phyloP scores from a whole-genome alignment of 345 rosid genomes.

The Citrus sinensis region DNA sequence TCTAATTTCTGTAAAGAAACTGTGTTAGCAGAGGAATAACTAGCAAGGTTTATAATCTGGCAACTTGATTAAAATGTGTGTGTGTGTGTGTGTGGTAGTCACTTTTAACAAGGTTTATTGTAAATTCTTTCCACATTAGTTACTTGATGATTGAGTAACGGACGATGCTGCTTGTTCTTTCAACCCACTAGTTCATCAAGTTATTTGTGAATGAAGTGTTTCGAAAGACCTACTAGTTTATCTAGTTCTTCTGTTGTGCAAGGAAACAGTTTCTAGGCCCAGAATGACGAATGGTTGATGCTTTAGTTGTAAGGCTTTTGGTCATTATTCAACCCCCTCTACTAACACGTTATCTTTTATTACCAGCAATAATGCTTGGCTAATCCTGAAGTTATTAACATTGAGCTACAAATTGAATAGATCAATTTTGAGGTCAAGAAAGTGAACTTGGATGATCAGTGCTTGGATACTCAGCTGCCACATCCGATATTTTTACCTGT shows the following conservation, averaged over 20 bases:
- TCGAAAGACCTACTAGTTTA: neutral
- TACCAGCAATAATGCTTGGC: neutral
- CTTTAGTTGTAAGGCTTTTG: neutral
- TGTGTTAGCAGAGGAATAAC: neutral
- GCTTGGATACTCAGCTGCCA: neutral
- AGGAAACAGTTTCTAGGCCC: neutral
- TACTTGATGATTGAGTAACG: neutral
- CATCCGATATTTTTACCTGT: neutral
- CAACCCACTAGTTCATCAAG: neutral
- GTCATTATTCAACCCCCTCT: neutral
- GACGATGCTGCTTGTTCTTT: neutral
- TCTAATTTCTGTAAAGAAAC: neutral
- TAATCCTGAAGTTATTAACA: neutral
- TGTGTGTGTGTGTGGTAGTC: neutral
- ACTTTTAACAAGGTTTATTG: neutral
- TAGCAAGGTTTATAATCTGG: neutral
- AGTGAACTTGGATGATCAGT: neutral
- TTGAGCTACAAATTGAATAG: neutral
- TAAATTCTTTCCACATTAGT: neutral
- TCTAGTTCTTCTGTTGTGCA: neutral
- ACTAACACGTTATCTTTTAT: neutral
- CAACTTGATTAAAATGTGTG: neutral
- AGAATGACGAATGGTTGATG: neutral
- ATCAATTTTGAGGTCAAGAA: neutral
- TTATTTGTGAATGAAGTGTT: neutral